Percentiles rank a stretch among this genome's conserved stretches.
Conservation (phyloP, 768 basidiomycete species). For the Tylopilus sp. region DNA sequence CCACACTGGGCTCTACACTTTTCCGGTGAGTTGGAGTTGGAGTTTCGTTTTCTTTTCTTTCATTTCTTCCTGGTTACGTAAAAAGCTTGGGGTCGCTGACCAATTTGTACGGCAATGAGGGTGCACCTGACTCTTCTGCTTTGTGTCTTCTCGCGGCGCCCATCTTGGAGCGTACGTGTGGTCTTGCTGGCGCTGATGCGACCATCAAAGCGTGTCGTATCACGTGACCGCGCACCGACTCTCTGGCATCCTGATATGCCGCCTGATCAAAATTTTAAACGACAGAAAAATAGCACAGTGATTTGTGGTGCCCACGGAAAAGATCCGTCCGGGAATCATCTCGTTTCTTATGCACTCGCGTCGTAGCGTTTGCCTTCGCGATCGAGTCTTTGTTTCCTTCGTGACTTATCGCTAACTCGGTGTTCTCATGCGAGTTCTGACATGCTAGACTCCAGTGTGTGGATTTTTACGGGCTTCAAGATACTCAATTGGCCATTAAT, state of each 20-base stretch:
- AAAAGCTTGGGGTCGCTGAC: background rate
- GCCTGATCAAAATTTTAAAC: background rate
- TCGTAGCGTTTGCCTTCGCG: background rate
- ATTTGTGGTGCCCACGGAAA: slow-evolving; percentile 11
- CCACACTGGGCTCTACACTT: slow-evolving; percentile 71
- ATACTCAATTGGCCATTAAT: background rate
- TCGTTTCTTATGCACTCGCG: background rate
- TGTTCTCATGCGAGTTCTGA: background rate
- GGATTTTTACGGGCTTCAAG: no score
- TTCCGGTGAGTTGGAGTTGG: slow-evolving; percentile 57
- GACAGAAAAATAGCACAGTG: background rate
- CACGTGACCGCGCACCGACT: background rate
- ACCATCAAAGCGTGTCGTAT: background rate
- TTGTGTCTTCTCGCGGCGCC: background rate
- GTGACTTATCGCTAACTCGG: background rate
- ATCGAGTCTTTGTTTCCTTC: background rate
- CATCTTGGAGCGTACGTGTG: background rate
- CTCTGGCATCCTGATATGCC: background rate
- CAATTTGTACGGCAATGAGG: background rate
- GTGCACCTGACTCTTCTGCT: background rate
- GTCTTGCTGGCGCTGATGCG: background rate
- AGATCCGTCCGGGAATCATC: slow-evolving; percentile 25
- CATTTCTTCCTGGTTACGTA: background rate
- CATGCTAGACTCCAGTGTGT: background rate
- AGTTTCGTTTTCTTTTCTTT: background rate